A percentile compares a stretch with the other conserved stretches of the same genome.
Evolutionary conservation across 2,329 filamentous ascomycete genomes (phyloP).

Genomic region (Monosporascus sp.): DNA sequence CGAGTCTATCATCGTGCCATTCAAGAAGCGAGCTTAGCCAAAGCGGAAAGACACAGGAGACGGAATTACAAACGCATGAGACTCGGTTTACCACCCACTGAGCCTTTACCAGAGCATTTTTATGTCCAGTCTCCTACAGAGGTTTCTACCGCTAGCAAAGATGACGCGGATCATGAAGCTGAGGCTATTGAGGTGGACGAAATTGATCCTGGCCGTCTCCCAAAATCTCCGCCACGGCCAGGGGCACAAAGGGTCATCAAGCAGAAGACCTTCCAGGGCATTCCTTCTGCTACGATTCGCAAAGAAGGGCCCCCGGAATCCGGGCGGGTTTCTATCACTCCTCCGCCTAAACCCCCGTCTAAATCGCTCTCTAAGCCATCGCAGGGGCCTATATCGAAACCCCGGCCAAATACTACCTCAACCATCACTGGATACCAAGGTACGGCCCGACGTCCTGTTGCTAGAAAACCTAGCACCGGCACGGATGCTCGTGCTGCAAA

Average conservation of each 20-base stretch:
- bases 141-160: conserved; percentile 7
- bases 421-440: conserved; percentile 30
- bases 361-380: conserved; percentile 1
- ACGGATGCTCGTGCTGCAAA: not conserved
- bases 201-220: conserved; percentile 3
- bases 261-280: conserved; percentile 15
- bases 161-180: conserved; percentile 16
- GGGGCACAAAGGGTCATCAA: conserved; percentile 11
- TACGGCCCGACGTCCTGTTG: conserved; percentile 16
- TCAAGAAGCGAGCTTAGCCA: conserved; percentile 19
- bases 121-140: conserved; percentile 5
- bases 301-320: conserved; percentile 1
- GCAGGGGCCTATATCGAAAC: not conserved
- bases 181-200: conserved; percentile 20
- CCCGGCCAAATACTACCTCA: not conserved
- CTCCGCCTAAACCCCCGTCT: conserved; percentile 4
- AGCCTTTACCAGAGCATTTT: conserved; percentile 8
- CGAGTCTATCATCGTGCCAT: conserved; percentile 31
- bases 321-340: conserved; percentile 4
- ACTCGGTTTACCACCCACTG: conserved; percentile 28
- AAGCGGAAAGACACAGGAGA: conserved; percentile 33
- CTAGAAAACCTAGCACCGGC: conserved; percentile 21
- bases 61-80: conserved; percentile 40
- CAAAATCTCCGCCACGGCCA: not conserved
- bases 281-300: conserved; percentile 5